Evolutionary conservation across 208 protist genomes (phyloP), one percentile per base, ranked within the genome.

Genomic region (Wallacemonas collosoma): DNA sequence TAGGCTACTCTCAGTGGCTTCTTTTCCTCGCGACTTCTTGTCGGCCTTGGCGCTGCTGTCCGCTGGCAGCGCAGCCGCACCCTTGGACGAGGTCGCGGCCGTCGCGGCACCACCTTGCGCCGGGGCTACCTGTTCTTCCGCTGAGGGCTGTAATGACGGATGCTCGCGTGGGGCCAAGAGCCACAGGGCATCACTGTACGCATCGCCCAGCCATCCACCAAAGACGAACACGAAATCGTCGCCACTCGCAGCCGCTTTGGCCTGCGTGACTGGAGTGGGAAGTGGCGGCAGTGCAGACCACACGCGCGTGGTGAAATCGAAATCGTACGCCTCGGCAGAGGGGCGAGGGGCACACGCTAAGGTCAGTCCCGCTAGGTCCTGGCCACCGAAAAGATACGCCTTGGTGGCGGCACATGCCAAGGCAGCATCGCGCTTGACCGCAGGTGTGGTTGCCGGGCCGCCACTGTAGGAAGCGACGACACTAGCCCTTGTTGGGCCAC

Each of bases 141-240:
- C 36, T 41, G 35, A 6, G 3, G 56, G 56, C 56, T 41, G 60
- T 41, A 65, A n/a, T n/a, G 60, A 45, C 4, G 60, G 60, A n/a
- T 65, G 60, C 12, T 65, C 60, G 14, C 17, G 40, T 35, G 73
- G 79, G 1, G 67, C 61, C 36, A 84, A 53, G 38, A 84, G 35
- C 79, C 79, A 84, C 12, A 80, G 51, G 15, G 74, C 76, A 11
- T 68, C 64, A 45, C 69, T 75, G 56, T 80, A 79, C 2, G 58
- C 43, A 35, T 80, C 75, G 15, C 75, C 79, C 73, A 72, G 71
- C 75, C 74, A 80, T 14, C 79, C 79, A 43, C 79, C 79, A 65
- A 80, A 71, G n/a, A 84, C 53, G 76, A 65, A 65, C 11, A 84
- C n/a, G 66, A 76, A 80, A 17, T 68, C 73, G 3, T 80, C 75